A percentile compares a stretch with the other conserved stretches of the same genome.
Evolutionary conservation across 352 stramenopile genomes (phyloP).

Genomic region (Blastocystis sp.): DNA sequence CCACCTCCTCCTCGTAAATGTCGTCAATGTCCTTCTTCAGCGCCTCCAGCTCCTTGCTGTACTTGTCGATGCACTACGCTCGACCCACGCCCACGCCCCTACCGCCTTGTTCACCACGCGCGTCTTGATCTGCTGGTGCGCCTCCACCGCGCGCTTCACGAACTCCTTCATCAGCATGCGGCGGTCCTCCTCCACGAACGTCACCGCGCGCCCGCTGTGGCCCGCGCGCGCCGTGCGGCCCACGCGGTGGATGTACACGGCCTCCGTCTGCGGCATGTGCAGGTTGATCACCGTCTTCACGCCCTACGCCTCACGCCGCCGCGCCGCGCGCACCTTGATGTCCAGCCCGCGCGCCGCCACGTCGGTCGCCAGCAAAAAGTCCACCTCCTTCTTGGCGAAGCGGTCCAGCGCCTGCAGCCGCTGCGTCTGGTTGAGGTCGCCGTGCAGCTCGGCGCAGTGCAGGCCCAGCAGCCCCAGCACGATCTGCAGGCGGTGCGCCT

Average conservation of each 20-base stretch:
- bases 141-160: constrained; percentile 77
- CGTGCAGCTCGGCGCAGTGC: constrained; percentile 93
- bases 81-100: neutral
- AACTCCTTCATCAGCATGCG: constrained; percentile 90
- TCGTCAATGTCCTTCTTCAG: constrained; percentile 71
- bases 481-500: constrained; percentile 92
- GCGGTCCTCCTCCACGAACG: constrained; percentile 83
- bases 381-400: constrained; percentile 88
- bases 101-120: constrained; percentile 73
- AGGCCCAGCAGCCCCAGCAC: constrained; percentile 85
- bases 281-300: constrained; percentile 99
- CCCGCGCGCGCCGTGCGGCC: constrained; percentile 94
- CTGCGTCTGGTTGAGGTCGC: constrained; percentile 92
- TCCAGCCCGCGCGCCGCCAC: constrained; percentile 96
- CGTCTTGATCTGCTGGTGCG: constrained; percentile 75
- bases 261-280: constrained; percentile 96
- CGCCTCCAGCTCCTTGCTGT: constrained; percentile 60
- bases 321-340: constrained; percentile 76
- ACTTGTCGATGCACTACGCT: constrained; percentile 70
- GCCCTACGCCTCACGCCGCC: constrained; percentile 74
- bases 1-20: constrained; percentile 76
- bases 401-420: constrained; percentile 89
- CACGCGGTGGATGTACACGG: constrained; percentile 97
- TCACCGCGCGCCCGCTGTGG: constrained; percentile 83
- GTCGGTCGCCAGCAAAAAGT: constrained; percentile 95